These are phyloP conservation scores for Rubus idaeus DNA, from an alignment of 306 rosid genomes.

Conservation along the genomic window DNA sequence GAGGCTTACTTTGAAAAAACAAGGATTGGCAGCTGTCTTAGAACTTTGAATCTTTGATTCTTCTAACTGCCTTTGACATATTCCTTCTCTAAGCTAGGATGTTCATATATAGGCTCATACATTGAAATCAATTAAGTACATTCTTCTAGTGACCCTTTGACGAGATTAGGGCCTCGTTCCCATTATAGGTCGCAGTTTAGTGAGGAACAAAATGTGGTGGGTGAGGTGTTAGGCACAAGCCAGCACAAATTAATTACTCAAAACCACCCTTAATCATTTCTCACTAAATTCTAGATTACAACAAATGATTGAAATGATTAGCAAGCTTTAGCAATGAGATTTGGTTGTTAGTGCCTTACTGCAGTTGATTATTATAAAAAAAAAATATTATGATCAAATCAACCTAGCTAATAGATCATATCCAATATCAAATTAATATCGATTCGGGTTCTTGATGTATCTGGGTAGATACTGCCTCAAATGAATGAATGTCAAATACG, in stretches of 20 bases:
- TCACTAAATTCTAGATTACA: constrained; percentile 20
- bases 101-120: background rate
- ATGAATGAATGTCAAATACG: background rate
- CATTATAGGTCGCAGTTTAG: background rate
- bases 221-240: constrained; percentile 19
- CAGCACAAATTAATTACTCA: constrained; percentile 36
- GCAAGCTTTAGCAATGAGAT: constrained; percentile 34
- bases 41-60: constrained; percentile 10
- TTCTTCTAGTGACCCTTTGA: background rate
- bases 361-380: constrained; percentile 6
- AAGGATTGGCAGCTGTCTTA: constrained; percentile 9
- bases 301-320: constrained; percentile 60
- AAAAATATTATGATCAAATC: constrained; percentile 16
- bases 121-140: background rate
- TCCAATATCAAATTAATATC: background rate
- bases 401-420: background rate
- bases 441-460: constrained; percentile 1
- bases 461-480: background rate
- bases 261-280: constrained; percentile 28
- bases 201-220: constrained; percentile 42
- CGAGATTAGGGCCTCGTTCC: constrained; percentile 24
- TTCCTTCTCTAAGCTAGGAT: constrained; percentile 4
- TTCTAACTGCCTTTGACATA: background rate
- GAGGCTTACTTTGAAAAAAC: background rate
- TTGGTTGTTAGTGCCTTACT: constrained; percentile 31